phyloP scores from a whole-genome alignment of 805 yeast species.

The Candida loeiensis region DNA sequence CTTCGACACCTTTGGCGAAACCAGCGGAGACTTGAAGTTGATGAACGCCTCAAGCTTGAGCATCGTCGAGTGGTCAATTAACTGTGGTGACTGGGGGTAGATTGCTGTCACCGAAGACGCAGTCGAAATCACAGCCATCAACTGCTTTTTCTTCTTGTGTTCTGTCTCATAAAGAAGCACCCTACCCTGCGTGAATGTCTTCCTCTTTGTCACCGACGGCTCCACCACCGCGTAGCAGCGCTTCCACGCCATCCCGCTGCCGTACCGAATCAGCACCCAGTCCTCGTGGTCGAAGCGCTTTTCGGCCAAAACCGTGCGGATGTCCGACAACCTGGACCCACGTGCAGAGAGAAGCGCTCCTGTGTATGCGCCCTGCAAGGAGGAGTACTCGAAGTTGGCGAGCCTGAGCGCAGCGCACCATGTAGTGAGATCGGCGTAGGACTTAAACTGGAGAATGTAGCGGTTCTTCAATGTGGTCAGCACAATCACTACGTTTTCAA shows the following conservation, averaged over 20 bases:
- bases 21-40: conserved; percentile 44
- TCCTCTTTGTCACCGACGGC: conserved; percentile 54
- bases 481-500: conserved; percentile 77
- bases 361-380: conserved; percentile 92
- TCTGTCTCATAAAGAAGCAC: conserved; percentile 81
- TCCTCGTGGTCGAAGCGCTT: conserved; percentile 86
- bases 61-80: conserved; percentile 85
- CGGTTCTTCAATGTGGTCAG: conserved; percentile 92
- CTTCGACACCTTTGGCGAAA: conserved; percentile 32
- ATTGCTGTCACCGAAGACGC: conserved; percentile 80
- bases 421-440: conserved; percentile 56
- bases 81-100: conserved; percentile 80
- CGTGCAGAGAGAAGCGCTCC: conserved; percentile 91
- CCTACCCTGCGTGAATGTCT: conserved; percentile 54
- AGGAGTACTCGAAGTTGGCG: conserved; percentile 72
- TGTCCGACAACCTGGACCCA: conserved; percentile 84
- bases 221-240: conserved; percentile 88
- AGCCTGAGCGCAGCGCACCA: conserved; percentile 87
- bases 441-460: conserved; percentile 72
- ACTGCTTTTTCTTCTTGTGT: conserved; percentile 61
- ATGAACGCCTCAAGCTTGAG: conserved; percentile 85
- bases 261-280: conserved; percentile 93
- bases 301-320: conserved; percentile 78
- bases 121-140: conserved; percentile 73
- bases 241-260: conserved; percentile 97